phyloP scores from a whole-genome alignment of 768 basidiomycete genomes.

The Asterophora parasitica region DNA sequence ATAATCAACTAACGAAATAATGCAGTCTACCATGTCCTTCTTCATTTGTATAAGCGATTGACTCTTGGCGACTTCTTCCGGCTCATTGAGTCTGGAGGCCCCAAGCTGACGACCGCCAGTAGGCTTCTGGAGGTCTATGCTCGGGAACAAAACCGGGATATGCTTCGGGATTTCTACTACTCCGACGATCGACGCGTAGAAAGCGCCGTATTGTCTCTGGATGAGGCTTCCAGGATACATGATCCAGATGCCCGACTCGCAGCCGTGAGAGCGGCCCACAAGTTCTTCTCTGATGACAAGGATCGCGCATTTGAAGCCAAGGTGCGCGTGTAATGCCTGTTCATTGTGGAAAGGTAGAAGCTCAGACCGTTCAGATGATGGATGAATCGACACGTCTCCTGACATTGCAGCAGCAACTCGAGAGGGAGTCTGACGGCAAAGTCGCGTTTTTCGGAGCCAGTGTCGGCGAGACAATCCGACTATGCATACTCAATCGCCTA shows the following conservation, averaged over 20 bases:
- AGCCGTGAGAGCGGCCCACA: constrained; percentile 78
- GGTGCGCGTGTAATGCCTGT: constrained; percentile 32
- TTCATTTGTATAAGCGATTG: constrained; percentile 80
- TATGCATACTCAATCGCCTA: constrained; percentile 74
- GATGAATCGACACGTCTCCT: constrained; percentile 82
- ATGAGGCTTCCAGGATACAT: constrained; percentile 71
- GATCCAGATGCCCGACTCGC: constrained; percentile 67
- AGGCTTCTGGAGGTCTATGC: constrained; percentile 86
- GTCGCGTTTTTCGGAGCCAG: constrained; percentile 78
- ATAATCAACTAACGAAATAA: background rate
- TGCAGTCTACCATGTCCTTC: constrained; percentile 88
- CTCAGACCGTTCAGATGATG: constrained; percentile 61
- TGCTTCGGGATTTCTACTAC: constrained; percentile 95
- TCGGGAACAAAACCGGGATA: constrained; percentile 82
- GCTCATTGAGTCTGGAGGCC: constrained; percentile 87
- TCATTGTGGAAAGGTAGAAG: background rate
- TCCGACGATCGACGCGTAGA: constrained; percentile 95
- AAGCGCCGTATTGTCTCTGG: constrained; percentile 83
- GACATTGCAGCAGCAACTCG: constrained; percentile 77
- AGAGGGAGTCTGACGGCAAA: constrained; percentile 78
- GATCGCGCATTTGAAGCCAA: constrained; percentile 88
- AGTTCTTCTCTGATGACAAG: constrained; percentile 94
- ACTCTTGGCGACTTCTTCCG: constrained; percentile 91
- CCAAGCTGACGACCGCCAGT: constrained; percentile 66
- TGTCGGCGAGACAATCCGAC: constrained; percentile 81